phyloP scores from a whole-genome alignment of 805 yeast species.

The Jamesozyma rosinii region DNA sequence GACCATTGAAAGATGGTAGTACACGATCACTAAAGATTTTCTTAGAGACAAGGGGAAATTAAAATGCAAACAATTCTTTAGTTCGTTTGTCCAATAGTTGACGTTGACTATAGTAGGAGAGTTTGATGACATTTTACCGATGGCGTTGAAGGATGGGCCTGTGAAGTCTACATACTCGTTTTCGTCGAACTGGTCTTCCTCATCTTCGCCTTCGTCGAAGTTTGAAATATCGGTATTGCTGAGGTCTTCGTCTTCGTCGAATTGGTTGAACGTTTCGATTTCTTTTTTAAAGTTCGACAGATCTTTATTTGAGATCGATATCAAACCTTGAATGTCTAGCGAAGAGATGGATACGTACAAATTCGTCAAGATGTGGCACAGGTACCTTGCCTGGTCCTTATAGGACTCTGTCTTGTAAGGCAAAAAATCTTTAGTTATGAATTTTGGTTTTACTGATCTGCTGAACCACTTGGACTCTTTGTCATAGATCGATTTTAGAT shows the following conservation, averaged over 20 bases:
- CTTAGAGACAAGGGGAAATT: constrained; percentile 64
- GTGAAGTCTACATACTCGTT: constrained; percentile 29
- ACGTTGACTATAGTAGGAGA: constrained; percentile 68
- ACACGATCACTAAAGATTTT: constrained; percentile 55
- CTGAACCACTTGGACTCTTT: constrained; percentile 33
- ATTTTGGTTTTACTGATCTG: constrained; percentile 27
- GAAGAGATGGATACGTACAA: constrained; percentile 68
- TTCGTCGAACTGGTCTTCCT: constrained; percentile 13
- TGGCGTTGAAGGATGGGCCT: constrained; percentile 32
- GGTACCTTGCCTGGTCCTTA: constrained; percentile 62
- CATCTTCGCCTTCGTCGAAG: constrained; percentile 32
- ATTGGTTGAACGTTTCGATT: constrained; percentile 7
- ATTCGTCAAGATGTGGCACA: constrained; percentile 69
- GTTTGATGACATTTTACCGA: constrained; percentile 51
- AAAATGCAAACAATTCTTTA: constrained; percentile 65
- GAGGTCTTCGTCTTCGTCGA: constrained; percentile 35
- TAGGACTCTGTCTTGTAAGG: constrained; percentile 71
- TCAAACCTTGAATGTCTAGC: constrained; percentile 62
- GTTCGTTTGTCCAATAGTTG: constrained; percentile 79
- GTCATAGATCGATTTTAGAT: constrained; percentile 24
- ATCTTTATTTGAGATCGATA: constrained; percentile 58
- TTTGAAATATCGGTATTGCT: constrained; percentile 32
- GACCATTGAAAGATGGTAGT: constrained; percentile 58
- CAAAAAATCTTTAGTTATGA: constrained; percentile 35
- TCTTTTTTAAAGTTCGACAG: constrained; percentile 36